These are phyloP conservation scores for Hypoxylon sp. DNA, from an alignment of 2,329 filamentous ascomycete species.

Conservation along the genomic window DNA sequence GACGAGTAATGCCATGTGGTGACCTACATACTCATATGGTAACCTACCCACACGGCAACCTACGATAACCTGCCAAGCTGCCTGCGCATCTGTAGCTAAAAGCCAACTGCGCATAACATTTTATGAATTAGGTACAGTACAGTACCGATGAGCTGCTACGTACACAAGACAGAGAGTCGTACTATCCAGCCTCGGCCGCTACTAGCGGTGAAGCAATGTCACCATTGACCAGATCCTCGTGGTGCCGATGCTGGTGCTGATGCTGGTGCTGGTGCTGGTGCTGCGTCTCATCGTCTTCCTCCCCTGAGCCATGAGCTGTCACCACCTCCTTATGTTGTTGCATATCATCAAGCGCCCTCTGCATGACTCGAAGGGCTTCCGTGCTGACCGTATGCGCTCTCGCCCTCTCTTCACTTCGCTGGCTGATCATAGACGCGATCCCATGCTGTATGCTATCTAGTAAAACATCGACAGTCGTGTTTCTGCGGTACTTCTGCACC, in stretches of 20 bases:
- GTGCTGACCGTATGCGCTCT: constrained; percentile 34
- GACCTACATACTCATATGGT: no score
- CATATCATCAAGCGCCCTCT: constrained; percentile 36
- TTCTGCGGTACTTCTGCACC: constrained; percentile 20
- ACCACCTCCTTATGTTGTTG: not conserved
- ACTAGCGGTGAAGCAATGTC: not conserved
- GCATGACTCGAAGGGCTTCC: constrained; percentile 41
- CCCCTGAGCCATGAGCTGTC: not conserved
- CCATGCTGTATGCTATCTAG: constrained; percentile 31
- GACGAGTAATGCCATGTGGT: no score
- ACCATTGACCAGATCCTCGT: not conserved
- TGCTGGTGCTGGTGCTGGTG: not conserved
- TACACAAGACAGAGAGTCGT: no score
- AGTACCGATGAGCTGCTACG: no score
- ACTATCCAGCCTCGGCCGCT: not conserved
- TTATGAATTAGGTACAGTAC: no score
- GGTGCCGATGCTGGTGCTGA: not conserved
- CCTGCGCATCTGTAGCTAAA: no score
- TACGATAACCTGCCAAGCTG: no score
- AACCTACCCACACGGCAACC: no score
- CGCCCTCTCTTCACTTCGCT: constrained; percentile 24
- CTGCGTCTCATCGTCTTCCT: not conserved
- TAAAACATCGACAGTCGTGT: constrained; percentile 8
- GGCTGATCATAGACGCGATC: constrained; percentile 11
- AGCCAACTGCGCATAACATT: no score